Evolutionary conservation across 192 early-diverging fungal species (phyloP).

Genomic region (Mortierella hygrophila): DNA sequence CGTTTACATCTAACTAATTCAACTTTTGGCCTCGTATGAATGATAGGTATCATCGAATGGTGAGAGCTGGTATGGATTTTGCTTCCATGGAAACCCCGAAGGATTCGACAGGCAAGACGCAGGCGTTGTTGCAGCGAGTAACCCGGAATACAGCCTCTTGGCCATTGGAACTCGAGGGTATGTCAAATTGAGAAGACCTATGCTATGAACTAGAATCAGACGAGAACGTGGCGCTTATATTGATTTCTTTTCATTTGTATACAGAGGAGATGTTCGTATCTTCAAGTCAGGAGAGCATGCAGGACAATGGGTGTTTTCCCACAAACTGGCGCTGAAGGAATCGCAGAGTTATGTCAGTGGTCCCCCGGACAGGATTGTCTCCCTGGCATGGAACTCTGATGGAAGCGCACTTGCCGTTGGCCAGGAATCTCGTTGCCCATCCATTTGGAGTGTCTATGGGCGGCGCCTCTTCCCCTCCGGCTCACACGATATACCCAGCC

Average conservation of each 20-base stretch:
- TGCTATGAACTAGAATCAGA: neutral
- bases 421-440: slow-evolving; percentile 72
- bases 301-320: slow-evolving; percentile 51
- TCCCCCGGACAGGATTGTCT: slow-evolving; percentile 33
- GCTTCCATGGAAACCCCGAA: slow-evolving; percentile 62
- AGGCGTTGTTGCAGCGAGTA: slow-evolving; percentile 75
- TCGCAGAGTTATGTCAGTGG: slow-evolving; percentile 32
- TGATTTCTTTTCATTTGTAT: slow-evolving; percentile 8
- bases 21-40: neutral
- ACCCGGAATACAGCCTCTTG: slow-evolving; percentile 76
- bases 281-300: slow-evolving; percentile 55
- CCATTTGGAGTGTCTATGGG: slow-evolving; percentile 87
- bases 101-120: slow-evolving; percentile 47
- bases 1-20: neutral
- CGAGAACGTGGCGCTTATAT: neutral
- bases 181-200: slow-evolving; percentile 26
- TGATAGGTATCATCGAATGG: slow-evolving; percentile 37
- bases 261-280: slow-evolving; percentile 44
- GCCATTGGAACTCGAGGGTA: slow-evolving; percentile 76
- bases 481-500: slow-evolving; percentile 61
- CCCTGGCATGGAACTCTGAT: slow-evolving; percentile 79
- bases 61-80: slow-evolving; percentile 65
- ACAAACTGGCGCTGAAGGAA: slow-evolving; percentile 46
- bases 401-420: slow-evolving; percentile 81
- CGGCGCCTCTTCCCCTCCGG: slow-evolving; percentile 68